Percentiles rank a stretch among this genome's conserved stretches.
Evolutionary conservation across 129 eudicot genomes (phyloP).

Genomic region (Helianthus tuberosus): DNA sequence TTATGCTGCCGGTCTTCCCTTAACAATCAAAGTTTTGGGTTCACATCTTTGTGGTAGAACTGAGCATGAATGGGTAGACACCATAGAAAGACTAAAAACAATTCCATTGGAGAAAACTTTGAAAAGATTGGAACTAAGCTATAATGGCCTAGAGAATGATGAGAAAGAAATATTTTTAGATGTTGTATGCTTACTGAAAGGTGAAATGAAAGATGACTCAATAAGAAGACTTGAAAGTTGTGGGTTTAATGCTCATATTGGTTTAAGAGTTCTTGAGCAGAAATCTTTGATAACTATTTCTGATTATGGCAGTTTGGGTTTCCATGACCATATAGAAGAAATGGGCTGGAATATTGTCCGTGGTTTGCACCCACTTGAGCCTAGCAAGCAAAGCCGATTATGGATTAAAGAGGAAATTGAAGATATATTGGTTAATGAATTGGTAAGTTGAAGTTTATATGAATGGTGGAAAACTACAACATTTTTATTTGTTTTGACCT

Average conservation of each 20-base stretch:
- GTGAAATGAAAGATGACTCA: background rate
- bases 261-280: slow-evolving; percentile 17
- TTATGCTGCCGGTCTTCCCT: slow-evolving; percentile 23
- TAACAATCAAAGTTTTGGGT: slow-evolving; percentile 12
- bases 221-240: slow-evolving; percentile 10
- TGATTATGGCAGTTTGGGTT: background rate
- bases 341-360: slow-evolving; percentile 8
- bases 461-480: background rate
- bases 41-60: background rate
- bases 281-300: slow-evolving; percentile 20
- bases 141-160: background rate
- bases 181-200: slow-evolving; percentile 17
- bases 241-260: slow-evolving; percentile 12
- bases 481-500: background rate
- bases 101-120: slow-evolving; percentile 7
- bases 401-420: slow-evolving; percentile 7
- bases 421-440: slow-evolving; percentile 8
- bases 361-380: background rate
- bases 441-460: background rate
- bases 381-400: background rate
- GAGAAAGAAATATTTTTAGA: slow-evolving; percentile 4
- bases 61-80: background rate
- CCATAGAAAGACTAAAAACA: slow-evolving; percentile 6
- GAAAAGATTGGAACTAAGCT: slow-evolving; percentile 10
- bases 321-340: slow-evolving; percentile 20